These are phyloP conservation scores for Lodderomyces jiufengensis DNA, from an alignment of 1,139 yeast species.

Conservation along the genomic window DNA sequence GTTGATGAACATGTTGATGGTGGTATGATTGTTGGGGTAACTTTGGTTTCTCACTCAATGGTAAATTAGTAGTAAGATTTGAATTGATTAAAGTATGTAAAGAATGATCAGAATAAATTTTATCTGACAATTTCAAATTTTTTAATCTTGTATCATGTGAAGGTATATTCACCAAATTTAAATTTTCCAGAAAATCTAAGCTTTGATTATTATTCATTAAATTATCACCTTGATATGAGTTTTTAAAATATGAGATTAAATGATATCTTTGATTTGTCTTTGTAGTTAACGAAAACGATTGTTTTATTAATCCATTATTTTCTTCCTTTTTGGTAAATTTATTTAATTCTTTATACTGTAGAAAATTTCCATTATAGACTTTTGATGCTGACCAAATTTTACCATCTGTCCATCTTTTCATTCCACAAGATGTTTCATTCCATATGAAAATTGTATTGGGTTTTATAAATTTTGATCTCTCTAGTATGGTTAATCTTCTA, in stretches of 20 bases:
- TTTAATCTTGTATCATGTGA: slow-evolving; percentile 19
- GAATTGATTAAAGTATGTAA: not conserved
- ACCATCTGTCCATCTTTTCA: slow-evolving; percentile 79
- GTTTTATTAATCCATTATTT: slow-evolving; percentile 49
- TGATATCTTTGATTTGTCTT: slow-evolving; percentile 51
- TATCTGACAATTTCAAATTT: slow-evolving; percentile 17
- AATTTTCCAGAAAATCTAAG: too few species aligned
- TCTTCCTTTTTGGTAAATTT: slow-evolving; percentile 16
- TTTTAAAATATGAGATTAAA: slow-evolving; percentile 45
- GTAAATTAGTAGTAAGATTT: too few species aligned
- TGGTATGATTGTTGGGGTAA: not conserved
- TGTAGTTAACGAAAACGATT: slow-evolving; percentile 52
- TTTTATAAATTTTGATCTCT: slow-evolving; percentile 44
- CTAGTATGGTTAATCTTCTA: slow-evolving; percentile 56
- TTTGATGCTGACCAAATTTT: slow-evolving; percentile 69
- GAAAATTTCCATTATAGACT: slow-evolving; percentile 56
- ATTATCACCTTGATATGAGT: slow-evolving; percentile 7
- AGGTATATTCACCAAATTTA: slow-evolving; percentile 12
- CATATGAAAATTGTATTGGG: slow-evolving; percentile 67
- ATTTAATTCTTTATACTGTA: slow-evolving; percentile 63
- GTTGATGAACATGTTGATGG: too few species aligned
- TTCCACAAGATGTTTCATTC: slow-evolving; percentile 69
- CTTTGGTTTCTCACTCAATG: not conserved
- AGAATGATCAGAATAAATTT: slow-evolving; percentile 18
- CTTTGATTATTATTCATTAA: not conserved